A percentile compares a stretch with the other conserved stretches of the same genome.
phyloP scores from a whole-genome alignment of 495 filamentous ascomycete species.

The Tuber umbilicatum region DNA sequence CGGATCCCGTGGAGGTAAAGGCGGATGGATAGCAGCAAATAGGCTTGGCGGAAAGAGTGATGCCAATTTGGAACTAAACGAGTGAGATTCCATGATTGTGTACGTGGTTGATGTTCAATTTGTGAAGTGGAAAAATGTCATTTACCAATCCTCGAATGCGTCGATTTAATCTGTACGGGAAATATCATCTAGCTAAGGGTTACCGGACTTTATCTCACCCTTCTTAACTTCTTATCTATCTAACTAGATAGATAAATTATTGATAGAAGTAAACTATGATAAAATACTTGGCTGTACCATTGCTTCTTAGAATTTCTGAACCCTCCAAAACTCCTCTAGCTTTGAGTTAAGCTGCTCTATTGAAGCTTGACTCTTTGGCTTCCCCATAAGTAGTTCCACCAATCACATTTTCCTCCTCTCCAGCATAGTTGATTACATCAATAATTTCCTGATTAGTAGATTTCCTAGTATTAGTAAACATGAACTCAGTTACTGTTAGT shows the following conservation, averaged over 20 bases:
- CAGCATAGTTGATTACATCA: background rate
- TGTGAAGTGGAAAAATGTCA: background rate
- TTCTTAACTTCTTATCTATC: background rate
- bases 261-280: background rate
- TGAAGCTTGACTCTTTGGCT: too few species aligned
- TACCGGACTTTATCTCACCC: too few species aligned
- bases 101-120: background rate
- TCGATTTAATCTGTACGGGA: background rate
- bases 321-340: background rate
- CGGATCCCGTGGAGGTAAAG: background rate
- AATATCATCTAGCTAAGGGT: background rate
- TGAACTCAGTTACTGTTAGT: background rate
- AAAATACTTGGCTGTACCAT: background rate
- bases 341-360: background rate
- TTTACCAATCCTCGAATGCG: background rate
- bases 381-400: background rate
- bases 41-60: background rate
- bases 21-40: background rate
- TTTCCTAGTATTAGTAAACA: background rate
- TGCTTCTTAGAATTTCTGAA: background rate
- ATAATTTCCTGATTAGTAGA: constrained; percentile 7
- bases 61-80: background rate
- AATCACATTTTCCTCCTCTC: background rate
- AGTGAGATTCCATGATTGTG: background rate
- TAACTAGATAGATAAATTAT: background rate